Evolutionary conservation across 805 yeast genomes (phyloP), one percentile per base, ranked within the genome.

Genomic region (Lachancea nothofagi): DNA sequence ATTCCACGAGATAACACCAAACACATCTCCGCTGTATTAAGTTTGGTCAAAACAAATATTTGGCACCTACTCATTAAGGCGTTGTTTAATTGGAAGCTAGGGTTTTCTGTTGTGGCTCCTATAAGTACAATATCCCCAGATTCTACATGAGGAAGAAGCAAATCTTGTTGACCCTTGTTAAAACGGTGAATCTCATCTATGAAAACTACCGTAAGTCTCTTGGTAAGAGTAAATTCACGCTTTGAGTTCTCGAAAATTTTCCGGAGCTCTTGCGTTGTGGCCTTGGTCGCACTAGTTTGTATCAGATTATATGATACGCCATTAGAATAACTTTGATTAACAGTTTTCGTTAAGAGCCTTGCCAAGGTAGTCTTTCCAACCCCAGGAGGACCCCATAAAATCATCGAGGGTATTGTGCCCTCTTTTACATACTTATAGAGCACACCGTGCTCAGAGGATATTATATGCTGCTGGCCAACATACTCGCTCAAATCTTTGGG

Each of bases 101-200:
- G 96, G 56, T 93, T 93, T 57, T 93, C 98, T 0, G 97, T 89
- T 0, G 98, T 93, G n/a, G 97, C 97, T 4, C 98, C 98, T 37
- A 90, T 78, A 30, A 93, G 69, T 1, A 79, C 77, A 31, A 89
- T 77, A 38, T 77, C 77, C 2, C 97, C 97, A 21, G 75, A 67
- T 57, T 93, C 99, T 1, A 90, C 81, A 45, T 77, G 79, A 0
- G 95, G 93, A 28, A 93, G 65, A 33, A 94, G 74, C 33, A 80
- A 73, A 59, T 93, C 97, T 59, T 93, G 98, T 54, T 93, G 98
- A 0, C 78, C 69, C 44, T 83, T 81, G 48, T 79, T 79, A 57
- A 87, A 88, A 23, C 98, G 65, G 57, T 93, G 98, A 27, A 93
- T 83, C 57, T 93, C 98, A 62, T 93, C 98, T 38, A 89, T 76